Base-by-base conservation (phyloP, 257 asterid species). In the Primulina huaijiensis region DNA sequence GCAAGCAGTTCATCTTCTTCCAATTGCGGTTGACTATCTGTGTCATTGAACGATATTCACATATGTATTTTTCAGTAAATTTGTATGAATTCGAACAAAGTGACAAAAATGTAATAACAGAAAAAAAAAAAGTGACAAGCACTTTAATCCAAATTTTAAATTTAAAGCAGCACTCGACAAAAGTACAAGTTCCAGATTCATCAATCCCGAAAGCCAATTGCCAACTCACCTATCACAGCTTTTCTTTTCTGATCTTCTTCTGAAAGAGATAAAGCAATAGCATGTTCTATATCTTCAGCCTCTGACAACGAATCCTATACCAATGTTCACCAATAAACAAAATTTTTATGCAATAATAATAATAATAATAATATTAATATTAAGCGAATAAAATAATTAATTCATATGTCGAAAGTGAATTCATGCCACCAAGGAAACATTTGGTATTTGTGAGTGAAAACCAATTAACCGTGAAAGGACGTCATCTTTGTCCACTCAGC, bases 1-100 rank as follows among this genome's bases (percentile, higher is more conserved):
- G 97, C 97, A 56, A 90, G 87, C 75, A 77, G 82, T 80, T 90
- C 97, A 63, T 90, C 95, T 68, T 88, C 89, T 67, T 88, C 80
- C 66, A 88, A 62, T 79, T 87, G 88, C 37, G 88, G 79, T 30
- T 81, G 90, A 63, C 70, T 71, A 70, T 79, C 98, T 86, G 77
- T 52, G 66, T 64, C 50, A 80, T 75, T 64, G 75, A 68, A 33
- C 72, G 5, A 52, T 46, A 71, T 35, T 68, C 55, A 59, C 68
- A 79, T 69, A 73, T 40, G 34, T 64, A 62, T 43, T 67, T 25
- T 65, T 57, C 6, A 31, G 29, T 8, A 71, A 73, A 60, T 2
- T 19, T 8, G 52, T 33, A 65, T 20, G 8, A 4, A 30, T 16
- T 57, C 35, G 68, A 50, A 50, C 52, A 2, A 58, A 35, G n/a